Percentiles rank a stretch among this genome's conserved stretches.
phyloP scores from a whole-genome alignment of 306 rosid species.

The Styphnolobium japonicum region DNA sequence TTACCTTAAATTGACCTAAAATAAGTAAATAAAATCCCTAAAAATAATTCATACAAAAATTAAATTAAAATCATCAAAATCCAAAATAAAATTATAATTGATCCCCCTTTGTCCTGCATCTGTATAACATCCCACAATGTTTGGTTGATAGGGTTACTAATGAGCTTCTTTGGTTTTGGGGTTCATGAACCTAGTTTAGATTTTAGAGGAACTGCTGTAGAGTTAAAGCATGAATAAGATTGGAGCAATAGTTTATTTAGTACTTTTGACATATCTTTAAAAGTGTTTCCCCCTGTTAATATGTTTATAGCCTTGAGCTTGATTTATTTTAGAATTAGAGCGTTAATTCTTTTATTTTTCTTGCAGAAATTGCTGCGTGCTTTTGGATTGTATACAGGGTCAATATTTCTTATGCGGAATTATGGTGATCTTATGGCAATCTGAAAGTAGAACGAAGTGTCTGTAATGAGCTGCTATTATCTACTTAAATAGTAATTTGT shows the following conservation, averaged over 20 bases:
- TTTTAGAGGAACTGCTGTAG: background rate
- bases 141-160: background rate
- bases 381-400: slow-evolving; percentile 53
- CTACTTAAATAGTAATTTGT: background rate
- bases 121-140: background rate
- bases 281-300: background rate
- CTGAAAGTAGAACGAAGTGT: slow-evolving; percentile 28
- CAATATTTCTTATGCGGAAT: slow-evolving; percentile 54
- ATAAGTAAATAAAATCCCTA: too few species aligned
- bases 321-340: background rate
- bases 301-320: background rate
- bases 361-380: slow-evolving; percentile 69
- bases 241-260: background rate
- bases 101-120: background rate
- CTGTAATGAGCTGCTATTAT: background rate
- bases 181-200: background rate
- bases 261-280: background rate
- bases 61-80: too few species aligned
- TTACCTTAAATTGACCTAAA: too few species aligned
- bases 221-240: background rate
- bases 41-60: too few species aligned
- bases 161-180: background rate
- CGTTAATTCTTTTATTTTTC: background rate
- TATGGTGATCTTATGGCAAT: slow-evolving; percentile 70
- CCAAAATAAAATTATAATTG: too few species aligned